Evolutionary conservation across 176 grass and related monocot genomes (phyloP), one percentile per base, ranked within the genome.

Genomic region (Hordeum vulgare): DNA sequence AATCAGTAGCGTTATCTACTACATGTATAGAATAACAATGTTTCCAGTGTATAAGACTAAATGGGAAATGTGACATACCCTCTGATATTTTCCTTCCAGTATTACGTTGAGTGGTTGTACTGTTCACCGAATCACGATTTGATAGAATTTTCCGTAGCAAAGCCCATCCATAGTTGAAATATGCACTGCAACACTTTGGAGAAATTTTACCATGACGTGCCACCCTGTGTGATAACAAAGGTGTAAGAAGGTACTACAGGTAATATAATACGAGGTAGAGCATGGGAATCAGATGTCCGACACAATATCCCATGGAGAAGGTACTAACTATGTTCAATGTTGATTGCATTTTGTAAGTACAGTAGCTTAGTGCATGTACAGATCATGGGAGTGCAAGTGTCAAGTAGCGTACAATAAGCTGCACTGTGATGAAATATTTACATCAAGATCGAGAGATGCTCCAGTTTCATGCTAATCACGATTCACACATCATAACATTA

Each of bases 81-180:
- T 45, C 13, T 45, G 0, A 88, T 83, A 81, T 87, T 79, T 33
- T 82, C 12, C 44, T 45, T 45, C 14, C 44, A 85, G 66, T 45
- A 70, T 70, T 57, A 85, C 75, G 62, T 26, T 82, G 65, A 17
- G 69, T 79, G 64, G 51, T 57, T 65, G 90, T 75, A 82, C 86
- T 88, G 82, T 86, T 88, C n/a, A 44, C 53, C 34, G 86, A 87
- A 40, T 91, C 89, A 11, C 13, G n/a, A 74, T 69, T 80, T 31
- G 82, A 67, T 33, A 96, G 89, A 66, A 89, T 83, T 85, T 94
- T 98, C 67, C 81, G 90, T 20, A 99, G 87, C 45, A 99, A 76
- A 27, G 96, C 93, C 21, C 70, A 88, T 56, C 96, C 96, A 20
- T 96, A 96, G 25, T 95, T 99, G 86, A 87, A 96, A 61, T 96